Evolutionary conservation across 2,329 filamentous ascomycete species (phyloP).

Genomic region (Clonostachys solani): DNA sequence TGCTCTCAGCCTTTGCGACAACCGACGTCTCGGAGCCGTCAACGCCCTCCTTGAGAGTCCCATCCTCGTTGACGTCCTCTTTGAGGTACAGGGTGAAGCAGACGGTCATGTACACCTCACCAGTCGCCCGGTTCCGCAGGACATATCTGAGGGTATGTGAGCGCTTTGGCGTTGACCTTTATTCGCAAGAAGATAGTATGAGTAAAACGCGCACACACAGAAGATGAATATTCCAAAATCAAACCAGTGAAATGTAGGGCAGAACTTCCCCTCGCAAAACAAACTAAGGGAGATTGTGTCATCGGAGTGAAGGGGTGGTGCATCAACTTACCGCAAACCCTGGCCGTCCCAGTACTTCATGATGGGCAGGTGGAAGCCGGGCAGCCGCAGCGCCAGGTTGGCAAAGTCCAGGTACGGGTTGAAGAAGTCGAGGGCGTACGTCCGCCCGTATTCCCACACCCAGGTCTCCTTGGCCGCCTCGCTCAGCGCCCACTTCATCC

Average conservation of each 20-base stretch:
- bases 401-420: constrained; percentile 88
- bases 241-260: background rate
- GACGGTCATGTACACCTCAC: constrained; percentile 74
- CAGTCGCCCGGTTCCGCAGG: constrained; percentile 73
- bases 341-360: constrained; percentile 80
- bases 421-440: constrained; percentile 66
- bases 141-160: constrained; percentile 89
- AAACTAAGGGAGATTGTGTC: constrained; percentile 1
- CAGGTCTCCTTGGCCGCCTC: constrained; percentile 43
- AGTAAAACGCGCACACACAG: constrained; percentile 9
- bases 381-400: constrained; percentile 66
- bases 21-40: background rate
- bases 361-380: constrained; percentile 69
- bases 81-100: constrained; percentile 73
- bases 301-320: constrained; percentile 4
- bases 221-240: constrained; percentile 3
- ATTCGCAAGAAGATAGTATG: constrained; percentile 5
- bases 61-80: constrained; percentile 59
- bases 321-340: constrained; percentile 58
- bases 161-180: constrained; percentile 44
- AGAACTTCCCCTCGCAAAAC: background rate
- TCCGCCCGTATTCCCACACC: constrained; percentile 49
- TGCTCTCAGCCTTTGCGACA: background rate
- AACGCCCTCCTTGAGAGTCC: constrained; percentile 41
- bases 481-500: constrained; percentile 56